A percentile compares a stretch with the other conserved stretches of the same genome.
Conservation (phyloP, 2,329 filamentous ascomycete genomes). For the Aspergillus pseudoviridinutans region DNA sequence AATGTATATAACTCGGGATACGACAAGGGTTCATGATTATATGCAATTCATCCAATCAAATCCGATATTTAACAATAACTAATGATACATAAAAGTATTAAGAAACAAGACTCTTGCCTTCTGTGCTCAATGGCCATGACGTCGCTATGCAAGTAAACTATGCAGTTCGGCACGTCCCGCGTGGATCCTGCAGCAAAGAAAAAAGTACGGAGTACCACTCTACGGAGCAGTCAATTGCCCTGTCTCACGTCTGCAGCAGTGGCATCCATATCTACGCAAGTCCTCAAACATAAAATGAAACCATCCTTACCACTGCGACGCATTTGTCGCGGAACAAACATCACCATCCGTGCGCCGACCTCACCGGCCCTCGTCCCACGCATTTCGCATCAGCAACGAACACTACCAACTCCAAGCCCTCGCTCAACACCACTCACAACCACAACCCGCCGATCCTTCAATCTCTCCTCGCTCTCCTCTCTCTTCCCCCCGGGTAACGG, state of each 20-base stretch:
- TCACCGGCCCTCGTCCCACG: neutral
- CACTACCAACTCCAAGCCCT: slow-evolving; percentile 7
- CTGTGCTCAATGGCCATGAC: neutral
- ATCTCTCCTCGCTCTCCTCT: slow-evolving; percentile 28
- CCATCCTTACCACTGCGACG: neutral
- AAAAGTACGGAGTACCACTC: neutral
- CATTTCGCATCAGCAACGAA: slow-evolving; percentile 5
- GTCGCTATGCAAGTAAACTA: neutral
- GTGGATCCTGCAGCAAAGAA: neutral
- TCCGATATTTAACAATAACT: too few relatives aligned
- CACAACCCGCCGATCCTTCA: slow-evolving; percentile 17
- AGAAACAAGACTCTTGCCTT: neutral
- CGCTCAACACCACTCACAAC: slow-evolving; percentile 5
- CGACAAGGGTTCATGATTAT: too few relatives aligned
- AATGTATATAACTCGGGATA: too few relatives aligned
- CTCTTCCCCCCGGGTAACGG: slow-evolving; percentile 20
- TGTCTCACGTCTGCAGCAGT: neutral
- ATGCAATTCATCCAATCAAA: too few relatives aligned
- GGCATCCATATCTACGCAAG: neutral
- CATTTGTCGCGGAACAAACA: neutral
- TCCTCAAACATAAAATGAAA: slow-evolving; percentile 1
- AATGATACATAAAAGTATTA: neutral
- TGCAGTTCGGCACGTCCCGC: slow-evolving; percentile 6
- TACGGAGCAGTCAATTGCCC: neutral
- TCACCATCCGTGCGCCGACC: neutral